Evolutionary conservation across 2,329 filamentous ascomycete species (phyloP).

Genomic region (Botrytis paeoniae): DNA sequence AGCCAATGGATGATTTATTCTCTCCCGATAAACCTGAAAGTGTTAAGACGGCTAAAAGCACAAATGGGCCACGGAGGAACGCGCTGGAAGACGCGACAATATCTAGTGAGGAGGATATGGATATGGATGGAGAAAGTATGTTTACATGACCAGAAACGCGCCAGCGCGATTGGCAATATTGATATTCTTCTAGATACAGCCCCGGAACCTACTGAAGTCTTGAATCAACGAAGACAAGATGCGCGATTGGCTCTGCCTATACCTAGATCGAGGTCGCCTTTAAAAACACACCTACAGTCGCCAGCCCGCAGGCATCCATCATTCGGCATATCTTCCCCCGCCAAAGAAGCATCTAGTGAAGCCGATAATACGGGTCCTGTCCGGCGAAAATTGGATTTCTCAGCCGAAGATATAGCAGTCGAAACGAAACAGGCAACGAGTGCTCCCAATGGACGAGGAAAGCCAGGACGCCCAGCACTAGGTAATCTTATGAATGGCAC

Average conservation of each 20-base stretch:
- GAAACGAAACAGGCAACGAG: constrained; percentile 14
- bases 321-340: constrained; percentile 36
- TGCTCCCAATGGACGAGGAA: constrained; percentile 10
- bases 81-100: constrained; percentile 43
- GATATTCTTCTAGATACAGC: constrained; percentile 44
- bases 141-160: constrained; percentile 10
- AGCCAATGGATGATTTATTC: constrained; percentile 82
- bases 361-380: constrained; percentile 30
- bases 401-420: constrained; percentile 28
- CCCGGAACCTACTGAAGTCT: constrained; percentile 46
- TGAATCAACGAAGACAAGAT: constrained; percentile 41
- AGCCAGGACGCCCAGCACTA: constrained; percentile 18
- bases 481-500: constrained; percentile 28
- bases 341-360: constrained; percentile 31
- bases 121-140: constrained; percentile 56
- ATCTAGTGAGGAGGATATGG: constrained; percentile 58
- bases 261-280: constrained; percentile 38
- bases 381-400: constrained; percentile 37
- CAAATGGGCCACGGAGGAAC: constrained; percentile 23
- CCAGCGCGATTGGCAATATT: constrained; percentile 17
- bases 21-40: constrained; percentile 63
- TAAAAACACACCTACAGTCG: constrained; percentile 38
- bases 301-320: constrained; percentile 38
- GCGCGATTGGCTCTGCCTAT: constrained; percentile 34
- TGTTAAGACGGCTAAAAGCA: constrained; percentile 15